Base-by-base conservation (phyloP, 2,329 filamentous ascomycete species). In the Aureobasidium leucospermi region DNA sequence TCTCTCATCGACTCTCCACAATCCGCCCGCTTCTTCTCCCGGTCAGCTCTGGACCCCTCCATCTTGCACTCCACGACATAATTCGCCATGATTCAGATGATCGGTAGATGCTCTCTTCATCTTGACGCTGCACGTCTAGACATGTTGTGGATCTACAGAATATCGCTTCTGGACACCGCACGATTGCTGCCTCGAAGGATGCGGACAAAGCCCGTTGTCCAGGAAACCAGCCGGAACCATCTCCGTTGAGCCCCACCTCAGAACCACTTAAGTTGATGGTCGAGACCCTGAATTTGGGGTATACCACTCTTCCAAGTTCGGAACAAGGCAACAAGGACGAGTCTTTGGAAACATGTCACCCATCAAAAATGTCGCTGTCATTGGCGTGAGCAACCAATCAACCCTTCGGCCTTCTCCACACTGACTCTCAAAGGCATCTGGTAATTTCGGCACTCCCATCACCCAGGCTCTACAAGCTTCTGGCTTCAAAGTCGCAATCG, bases 401-500 rank as follows among this genome's bases (percentile, higher is more conserved):
- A 11, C 13, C n/a, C 19, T 28, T 15, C 31, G 7, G 6, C 1
- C 1, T 6, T 6, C 6, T 9, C 7, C 6, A 46, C 9, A 13
- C 6, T 16, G 7, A 13, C 23, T 29, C 11, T 13, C 29, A 9
- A 13, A 52, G 49, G 64, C 64, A 16, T 62, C 60, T 1, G 65
- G 65, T 53, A 65, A 64, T 51, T 62, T 66, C 34, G 65, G 65
- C 42, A 62, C 48, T 3, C 63, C 64, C n/a, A 64, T 65, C 13
- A 62, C 61, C 2, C 29, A 45, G 6, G 62, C 63, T 31, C 62
- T 67, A 2, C 15, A 39, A 11, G 11, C 28, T 10, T 57, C 63
- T 31, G 36, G 31, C n/a, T 81, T 85, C 70, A 73, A 76, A 59
- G 70, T 84, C 48, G 81, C 79, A 6, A 73, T 81, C 39, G 75